Base-by-base conservation (phyloP, 768 basidiomycete genomes). In the Lactarius hengduanensis region DNA sequence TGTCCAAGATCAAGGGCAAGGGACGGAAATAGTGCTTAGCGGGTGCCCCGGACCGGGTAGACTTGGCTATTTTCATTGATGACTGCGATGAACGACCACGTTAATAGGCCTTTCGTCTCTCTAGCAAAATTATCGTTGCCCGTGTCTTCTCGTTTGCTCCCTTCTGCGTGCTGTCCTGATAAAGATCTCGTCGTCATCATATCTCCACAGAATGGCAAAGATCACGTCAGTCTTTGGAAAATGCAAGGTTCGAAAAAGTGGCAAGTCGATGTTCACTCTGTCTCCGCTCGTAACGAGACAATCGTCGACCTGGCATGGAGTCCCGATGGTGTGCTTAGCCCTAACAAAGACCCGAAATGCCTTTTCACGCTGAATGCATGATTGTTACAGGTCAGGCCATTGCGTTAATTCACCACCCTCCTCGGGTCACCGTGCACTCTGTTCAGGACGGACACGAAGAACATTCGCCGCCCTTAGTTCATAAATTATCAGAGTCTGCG, bases 121-220 rank as follows among this genome's bases (percentile, higher is more conserved):
- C 79, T 92, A 62, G 84, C 86, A 28, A 80, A 79, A 38, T 74
- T 89, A 36, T 81, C 80, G 53, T 76, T 91, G 15, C 83, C 87
- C 7, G 78, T 83, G 8, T 78, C 83, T 36, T 84, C 83, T 62
- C 84, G 87, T 47, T 71, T 92, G 36, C 76, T 90, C 30, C 64
- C 78, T 11, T 82, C 86, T 26, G 85, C 91, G 57, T 92, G 91
- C 71, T 92, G 92, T 74, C 91, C 91, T 10, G 92, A 93, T 78
- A 94, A 93, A 75, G 92, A 94, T 75, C 79, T 93, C 50, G 77
- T 92, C 4, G 78, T 87, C 32, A 77, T 92, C 9, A 78, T 92
- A 59, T 86, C 87, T 65, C 83, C 85, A 34, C 78, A 88, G 30
- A 89, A 86, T 38, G 85, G 86, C 38, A 82, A 83, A 68, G 90